phyloP scores from a whole-genome alignment of 805 yeast species.

The Spathaspora boniae region DNA sequence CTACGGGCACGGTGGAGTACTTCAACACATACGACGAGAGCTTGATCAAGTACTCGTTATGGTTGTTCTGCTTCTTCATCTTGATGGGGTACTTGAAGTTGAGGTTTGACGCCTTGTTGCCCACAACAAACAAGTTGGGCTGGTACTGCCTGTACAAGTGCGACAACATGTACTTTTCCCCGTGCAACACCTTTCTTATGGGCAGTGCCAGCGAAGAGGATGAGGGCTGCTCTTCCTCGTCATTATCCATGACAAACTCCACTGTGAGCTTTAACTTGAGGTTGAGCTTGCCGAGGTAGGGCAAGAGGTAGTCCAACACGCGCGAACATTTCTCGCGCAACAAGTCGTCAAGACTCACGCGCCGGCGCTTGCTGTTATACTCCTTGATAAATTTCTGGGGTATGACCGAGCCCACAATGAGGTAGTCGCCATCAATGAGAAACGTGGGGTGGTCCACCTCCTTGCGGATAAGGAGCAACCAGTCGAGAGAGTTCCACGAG shows the following conservation, averaged over 20 bases:
- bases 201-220: background rate
- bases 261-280: slow-evolving; percentile 36
- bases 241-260: slow-evolving; percentile 31
- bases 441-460: slow-evolving; percentile 13
- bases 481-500: slow-evolving; percentile 42
- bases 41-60: slow-evolving; percentile 30
- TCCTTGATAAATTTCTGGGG: slow-evolving; percentile 19
- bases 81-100: slow-evolving; percentile 41
- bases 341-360: slow-evolving; percentile 14
- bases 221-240: background rate
- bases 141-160: slow-evolving; percentile 39
- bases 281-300: slow-evolving; percentile 11
- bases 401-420: slow-evolving; percentile 34
- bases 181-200: slow-evolving; percentile 3
- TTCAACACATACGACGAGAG: slow-evolving; percentile 36
- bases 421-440: slow-evolving; percentile 35
- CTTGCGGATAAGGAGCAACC: slow-evolving; percentile 27
- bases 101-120: slow-evolving; percentile 37
- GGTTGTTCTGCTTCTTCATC: slow-evolving; percentile 14
- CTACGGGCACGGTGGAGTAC: slow-evolving; percentile 37
- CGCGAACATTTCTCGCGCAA: slow-evolving; percentile 23
- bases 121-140: slow-evolving; percentile 36
- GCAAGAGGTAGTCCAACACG: slow-evolving; percentile 21
- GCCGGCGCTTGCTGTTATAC: slow-evolving; percentile 8
- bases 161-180: slow-evolving; percentile 34